Conservation (phyloP, 2,329 filamentous ascomycete species). For the Aspergillus alliaceus region DNA sequence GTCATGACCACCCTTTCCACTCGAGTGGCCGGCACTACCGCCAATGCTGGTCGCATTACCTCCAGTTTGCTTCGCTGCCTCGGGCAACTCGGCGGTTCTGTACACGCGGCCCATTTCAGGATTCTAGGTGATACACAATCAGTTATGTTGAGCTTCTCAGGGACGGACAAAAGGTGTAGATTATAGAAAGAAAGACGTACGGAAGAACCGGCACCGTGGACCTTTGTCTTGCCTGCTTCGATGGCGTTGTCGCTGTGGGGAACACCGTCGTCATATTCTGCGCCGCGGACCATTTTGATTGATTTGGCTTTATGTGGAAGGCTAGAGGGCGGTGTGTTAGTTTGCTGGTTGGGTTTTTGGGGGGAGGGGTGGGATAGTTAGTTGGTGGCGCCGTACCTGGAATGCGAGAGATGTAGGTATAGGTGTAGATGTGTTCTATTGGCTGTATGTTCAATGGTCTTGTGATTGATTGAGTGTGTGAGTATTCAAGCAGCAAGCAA, state of each 20-base stretch:
- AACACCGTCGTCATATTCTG: conserved; percentile 39
- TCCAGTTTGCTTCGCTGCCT: conserved; percentile 29
- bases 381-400: too few relatives aligned
- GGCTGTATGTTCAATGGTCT: too few relatives aligned
- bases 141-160: background rate
- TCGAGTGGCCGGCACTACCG: conserved; percentile 26
- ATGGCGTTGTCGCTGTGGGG: conserved; percentile 42
- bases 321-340: too few relatives aligned
- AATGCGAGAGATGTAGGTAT: too few relatives aligned
- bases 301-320: too few relatives aligned
- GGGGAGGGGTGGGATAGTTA: too few relatives aligned
- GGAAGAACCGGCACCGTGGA: conserved; percentile 35
- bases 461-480: too few relatives aligned
- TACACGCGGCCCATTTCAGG: conserved; percentile 30
- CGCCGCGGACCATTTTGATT: conserved; percentile 39
- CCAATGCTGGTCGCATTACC: conserved; percentile 21
- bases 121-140: conserved; percentile 19
- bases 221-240: conserved; percentile 32
- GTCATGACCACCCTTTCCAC: conserved; percentile 40
- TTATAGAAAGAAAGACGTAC: conserved; percentile 25
- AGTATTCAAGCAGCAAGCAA: too few relatives aligned
- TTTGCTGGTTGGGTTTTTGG: too few relatives aligned
- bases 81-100: conserved; percentile 37
- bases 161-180: too few relatives aligned
- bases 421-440: too few relatives aligned